Percentiles rank a stretch among this genome's conserved stretches.
Conservation (phyloP, 225 moss, liverwort and hornwort genomes). For the Ulota crispa region DNA sequence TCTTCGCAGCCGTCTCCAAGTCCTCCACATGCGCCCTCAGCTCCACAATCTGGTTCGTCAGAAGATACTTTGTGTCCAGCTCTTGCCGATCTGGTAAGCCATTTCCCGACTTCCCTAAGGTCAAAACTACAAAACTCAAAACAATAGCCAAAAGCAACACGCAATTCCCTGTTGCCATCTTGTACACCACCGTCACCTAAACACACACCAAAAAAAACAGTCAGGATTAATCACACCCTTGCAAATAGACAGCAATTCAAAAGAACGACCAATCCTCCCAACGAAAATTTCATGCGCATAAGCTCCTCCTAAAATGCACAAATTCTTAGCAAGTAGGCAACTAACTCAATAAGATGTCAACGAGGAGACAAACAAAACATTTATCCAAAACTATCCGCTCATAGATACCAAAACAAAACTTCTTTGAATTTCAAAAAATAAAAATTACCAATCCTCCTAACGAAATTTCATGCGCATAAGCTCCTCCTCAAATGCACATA, state of each 20-base stretch:
- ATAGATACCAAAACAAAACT: neutral
- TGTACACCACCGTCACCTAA: slow-evolving; percentile 18
- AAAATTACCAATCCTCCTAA: neutral
- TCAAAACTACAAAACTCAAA: slow-evolving; percentile 30
- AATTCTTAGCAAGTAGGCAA: neutral
- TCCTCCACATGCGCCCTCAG: slow-evolving; percentile 34
- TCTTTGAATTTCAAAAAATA: neutral
- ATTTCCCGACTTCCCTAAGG: slow-evolving; percentile 23
- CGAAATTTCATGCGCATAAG: too few species aligned
- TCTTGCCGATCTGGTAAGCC: slow-evolving; percentile 48
- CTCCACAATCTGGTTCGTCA: slow-evolving; percentile 45
- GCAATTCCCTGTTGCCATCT: slow-evolving; percentile 33
- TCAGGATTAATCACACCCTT: neutral
- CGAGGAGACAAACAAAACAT: neutral
- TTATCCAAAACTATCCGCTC: neutral
- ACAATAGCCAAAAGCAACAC: slow-evolving; percentile 29
- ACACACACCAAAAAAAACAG: neutral
- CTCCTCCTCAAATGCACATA: too few species aligned
- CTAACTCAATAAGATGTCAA: neutral
- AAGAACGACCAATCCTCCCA: neutral
- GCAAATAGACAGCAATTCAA: neutral
- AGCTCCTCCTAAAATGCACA: neutral
- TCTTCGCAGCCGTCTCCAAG: slow-evolving; percentile 39
- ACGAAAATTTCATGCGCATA: neutral
- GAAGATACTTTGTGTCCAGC: slow-evolving; percentile 48